Base-by-base conservation (phyloP, 352 stramenopile species). In the Globisporangium camurandrum region DNA sequence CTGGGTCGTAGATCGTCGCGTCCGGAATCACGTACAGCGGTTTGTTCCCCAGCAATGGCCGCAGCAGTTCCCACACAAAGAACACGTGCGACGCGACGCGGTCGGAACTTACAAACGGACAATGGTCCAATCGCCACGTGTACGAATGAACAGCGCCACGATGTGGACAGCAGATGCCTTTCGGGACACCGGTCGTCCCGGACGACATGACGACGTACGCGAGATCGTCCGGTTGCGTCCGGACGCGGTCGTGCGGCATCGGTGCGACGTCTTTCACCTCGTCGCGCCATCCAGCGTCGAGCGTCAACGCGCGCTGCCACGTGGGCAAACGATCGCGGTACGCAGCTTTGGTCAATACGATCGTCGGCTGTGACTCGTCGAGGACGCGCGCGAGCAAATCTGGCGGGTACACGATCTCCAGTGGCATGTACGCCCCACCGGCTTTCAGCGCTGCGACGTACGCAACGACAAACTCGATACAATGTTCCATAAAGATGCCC, bases 31-130 rank as follows among this genome's bases (percentile, higher is more conserved):
- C 67, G 49, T 97, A 88, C 31, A 95, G 69, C n/a, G 83, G 77
- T 50, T 75, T 69, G 54, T 95, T 95, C 30, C 84, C 71, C 30
- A 97, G 78, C 54, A 98, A 72, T 24, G 93, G 88, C 6, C 90
- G 80, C 14, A 97, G 63, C 41, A 95, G 61, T 52, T 98, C 93
- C 93, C 93, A 98, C 3, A 97, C 86, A 54, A 98, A 97, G 60
- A 98, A 98, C 19, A 98, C 88, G 56, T 96, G 92, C 43, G 82
- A 96, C 23, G 88, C 90, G 45, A 96, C 87, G 40, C 78, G 70
- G 27, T 96, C 80, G 34, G 92, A 69, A 36, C 74, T 66, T 23
- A 79, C 62, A 43, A 75, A 87, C 11, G 78, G 73, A 14, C 75
- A 88, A 44, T 86, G 69, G n/a, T 70, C 72, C 12, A 93, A 70